A percentile compares a stretch with the other conserved stretches of the same genome.
These are phyloP conservation scores for Dendrobium huoshanense DNA, from an alignment of 106 monocot genomes.

Conservation along the genomic window DNA sequence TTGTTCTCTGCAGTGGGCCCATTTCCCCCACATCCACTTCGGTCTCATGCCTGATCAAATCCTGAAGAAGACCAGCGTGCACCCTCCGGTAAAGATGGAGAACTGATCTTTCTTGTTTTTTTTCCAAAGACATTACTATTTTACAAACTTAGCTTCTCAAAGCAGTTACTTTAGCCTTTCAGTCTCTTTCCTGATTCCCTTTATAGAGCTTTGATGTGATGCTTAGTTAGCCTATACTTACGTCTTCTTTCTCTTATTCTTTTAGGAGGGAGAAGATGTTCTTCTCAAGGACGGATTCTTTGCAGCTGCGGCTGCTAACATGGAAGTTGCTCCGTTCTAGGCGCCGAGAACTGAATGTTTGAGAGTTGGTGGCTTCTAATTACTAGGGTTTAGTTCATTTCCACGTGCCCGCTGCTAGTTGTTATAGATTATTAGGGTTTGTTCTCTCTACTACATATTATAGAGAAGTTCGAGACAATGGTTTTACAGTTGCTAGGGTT, in stretches of 20 bases:
- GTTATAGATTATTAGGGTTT: not conserved
- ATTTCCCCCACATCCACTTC: slow-evolving; percentile 94
- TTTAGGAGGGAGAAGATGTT: slow-evolving; percentile 51
- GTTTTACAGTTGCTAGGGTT: too few species aligned
- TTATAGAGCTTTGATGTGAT: slow-evolving; percentile 13
- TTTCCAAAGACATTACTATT: not conserved
- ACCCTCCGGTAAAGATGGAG: slow-evolving; percentile 46
- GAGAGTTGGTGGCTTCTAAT: not conserved
- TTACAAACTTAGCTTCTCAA: not conserved
- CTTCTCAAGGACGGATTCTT: slow-evolving; percentile 74
- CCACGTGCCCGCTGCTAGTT: not conserved
- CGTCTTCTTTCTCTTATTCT: not conserved
- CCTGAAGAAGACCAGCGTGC: slow-evolving; percentile 61
- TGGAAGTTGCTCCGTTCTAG: slow-evolving; percentile 67
- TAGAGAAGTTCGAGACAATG: too few species aligned
- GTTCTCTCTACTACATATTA: too few species aligned
- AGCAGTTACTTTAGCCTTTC: not conserved
- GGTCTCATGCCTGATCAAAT: slow-evolving; percentile 76
- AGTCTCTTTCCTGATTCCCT: not conserved
- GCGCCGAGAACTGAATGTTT: not conserved
- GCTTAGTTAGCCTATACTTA: not conserved
- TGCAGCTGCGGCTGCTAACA: slow-evolving; percentile 65
- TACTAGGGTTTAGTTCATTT: not conserved
- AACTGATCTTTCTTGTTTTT: not conserved
- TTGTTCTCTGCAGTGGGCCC: slow-evolving; percentile 59